A percentile compares a stretch with the other conserved stretches of the same genome.
These are phyloP conservation scores for Porcisia hertigi DNA, from an alignment of 208 protist species.

Conservation along the genomic window DNA sequence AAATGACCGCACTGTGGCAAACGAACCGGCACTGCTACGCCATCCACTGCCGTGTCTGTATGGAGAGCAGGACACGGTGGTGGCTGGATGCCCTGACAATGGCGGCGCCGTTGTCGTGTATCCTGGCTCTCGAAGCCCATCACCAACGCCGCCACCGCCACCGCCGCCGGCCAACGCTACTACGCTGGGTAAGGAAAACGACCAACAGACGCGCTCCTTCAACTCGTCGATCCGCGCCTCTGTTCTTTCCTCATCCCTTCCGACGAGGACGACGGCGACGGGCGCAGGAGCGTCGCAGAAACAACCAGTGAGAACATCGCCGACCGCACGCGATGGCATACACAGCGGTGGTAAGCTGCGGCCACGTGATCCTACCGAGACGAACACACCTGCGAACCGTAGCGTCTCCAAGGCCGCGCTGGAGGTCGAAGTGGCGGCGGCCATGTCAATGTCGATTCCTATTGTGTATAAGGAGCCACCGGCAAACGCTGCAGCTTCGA, in stretches of 20 bases:
- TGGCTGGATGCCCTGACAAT: neutral
- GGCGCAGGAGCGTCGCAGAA: neutral
- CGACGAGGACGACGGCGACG: neutral
- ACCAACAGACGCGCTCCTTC: neutral
- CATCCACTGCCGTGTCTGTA: neutral
- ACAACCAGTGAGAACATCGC: neutral
- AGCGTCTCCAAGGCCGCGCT: neutral
- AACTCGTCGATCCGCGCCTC: neutral
- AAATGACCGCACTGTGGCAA: neutral
- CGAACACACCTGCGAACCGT: neutral
- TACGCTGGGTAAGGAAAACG: neutral
- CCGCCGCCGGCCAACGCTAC: neutral
- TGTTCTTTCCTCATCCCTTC: neutral
- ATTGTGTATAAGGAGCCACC: neutral
- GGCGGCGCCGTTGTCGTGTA: neutral
- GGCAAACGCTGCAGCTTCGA: neutral
- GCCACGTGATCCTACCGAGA: neutral
- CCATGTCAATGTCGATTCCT: neutral
- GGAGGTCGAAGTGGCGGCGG: neutral
- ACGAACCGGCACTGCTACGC: no score
- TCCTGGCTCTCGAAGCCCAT: neutral
- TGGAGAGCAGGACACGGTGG: neutral
- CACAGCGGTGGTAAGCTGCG: neutral
- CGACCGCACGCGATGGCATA: neutral
- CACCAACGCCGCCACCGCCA: slow-evolving; percentile 1